Evolutionary conservation across 2,329 filamentous ascomycete genomes (phyloP), one percentile per base, ranked within the genome.

Genomic region (Aspergillus pseudoviridinutans): DNA sequence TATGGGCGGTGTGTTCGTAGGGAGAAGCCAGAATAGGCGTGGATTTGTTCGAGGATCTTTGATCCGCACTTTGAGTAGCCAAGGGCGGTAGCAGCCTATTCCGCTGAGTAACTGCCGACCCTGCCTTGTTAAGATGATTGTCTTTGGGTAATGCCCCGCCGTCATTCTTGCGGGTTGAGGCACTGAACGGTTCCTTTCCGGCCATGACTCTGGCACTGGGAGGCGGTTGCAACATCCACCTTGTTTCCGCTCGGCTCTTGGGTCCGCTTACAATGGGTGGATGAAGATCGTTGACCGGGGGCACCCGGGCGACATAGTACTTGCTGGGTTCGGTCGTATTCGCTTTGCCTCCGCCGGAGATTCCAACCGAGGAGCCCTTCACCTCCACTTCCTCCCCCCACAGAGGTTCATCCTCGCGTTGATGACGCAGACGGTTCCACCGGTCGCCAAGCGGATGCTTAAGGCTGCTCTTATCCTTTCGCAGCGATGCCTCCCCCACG

Each of bases 211-310:
- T 92, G 56, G 92, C 91, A 35, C 88, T 85, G n/a, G 92, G 92
- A 1, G 92, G 91, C 2, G 92, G 92, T 69, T 96, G 91, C 53
- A 96, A 79, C 92, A 97, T 96, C 92, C 92, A 97, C 68, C 82
- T 83, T 55, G 89, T 88, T 58, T 90, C 91, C 55, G 86, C 85
- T 68, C 79, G 85, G 70, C 84, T 86, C 41, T 80, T 82, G 14
- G 87, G 89, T 56, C 84, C 88, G 74, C 86, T 90, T 72, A 94
- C 89, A 53, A 95, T 87, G 2, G 91, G 91, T 4, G 91, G 90
- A 70, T 95, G 90, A 58, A 92, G 84, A 60, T 95, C 90, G 75
- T 95, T 94, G 66, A 95, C 86, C 3, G 90, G 90, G 7, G 88
- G 91, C 66, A 87, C 87, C 54, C 71, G 68, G 5, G 83, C 76